Percentiles rank a stretch among this genome's conserved stretches.
phyloP scores from a whole-genome alignment of 305 asterid genomes.

The Ajuga reptans region DNA sequence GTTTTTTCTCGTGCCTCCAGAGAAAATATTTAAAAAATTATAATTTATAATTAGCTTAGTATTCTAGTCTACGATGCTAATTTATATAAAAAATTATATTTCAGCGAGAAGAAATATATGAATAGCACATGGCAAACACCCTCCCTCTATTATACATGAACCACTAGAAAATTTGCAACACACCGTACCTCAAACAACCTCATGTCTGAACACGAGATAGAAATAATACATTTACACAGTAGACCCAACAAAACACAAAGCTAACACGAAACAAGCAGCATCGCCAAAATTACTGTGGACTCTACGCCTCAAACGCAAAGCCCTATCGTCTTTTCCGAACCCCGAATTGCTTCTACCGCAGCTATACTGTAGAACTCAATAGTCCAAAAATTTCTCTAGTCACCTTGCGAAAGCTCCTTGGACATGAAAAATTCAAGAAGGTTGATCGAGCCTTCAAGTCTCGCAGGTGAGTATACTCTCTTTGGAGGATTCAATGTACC shows the following conservation, averaged over 20 bases:
- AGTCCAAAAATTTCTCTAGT: slow-evolving; percentile 13
- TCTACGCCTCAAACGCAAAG: slow-evolving; percentile 26
- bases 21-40: too few relatives aligned
- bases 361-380: background rate
- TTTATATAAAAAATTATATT: slow-evolving; percentile 20
- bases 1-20: too few relatives aligned
- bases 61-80: too few relatives aligned
- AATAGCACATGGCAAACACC: slow-evolving; percentile 26
- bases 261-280: slow-evolving; percentile 21
- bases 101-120: slow-evolving; percentile 19
- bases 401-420: slow-evolving; percentile 20
- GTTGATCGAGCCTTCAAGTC: slow-evolving; percentile 17
- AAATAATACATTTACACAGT: slow-evolving; percentile 34
- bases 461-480: slow-evolving; percentile 22
- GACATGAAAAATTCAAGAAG: slow-evolving; percentile 20
- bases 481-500: slow-evolving; percentile 23
- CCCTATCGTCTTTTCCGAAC: slow-evolving; percentile 2
- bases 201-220: slow-evolving; percentile 2
- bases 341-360: slow-evolving; percentile 19
- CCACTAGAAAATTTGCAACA: slow-evolving; percentile 14
- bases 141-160: slow-evolving; percentile 43
- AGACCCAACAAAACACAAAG: slow-evolving; percentile 16
- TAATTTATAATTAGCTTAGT: too few relatives aligned
- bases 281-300: background rate
- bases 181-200: slow-evolving; percentile 23